These are phyloP conservation scores for Cornus kousa DNA, from an alignment of 148 eudicot genomes.

Conservation along the genomic window DNA sequence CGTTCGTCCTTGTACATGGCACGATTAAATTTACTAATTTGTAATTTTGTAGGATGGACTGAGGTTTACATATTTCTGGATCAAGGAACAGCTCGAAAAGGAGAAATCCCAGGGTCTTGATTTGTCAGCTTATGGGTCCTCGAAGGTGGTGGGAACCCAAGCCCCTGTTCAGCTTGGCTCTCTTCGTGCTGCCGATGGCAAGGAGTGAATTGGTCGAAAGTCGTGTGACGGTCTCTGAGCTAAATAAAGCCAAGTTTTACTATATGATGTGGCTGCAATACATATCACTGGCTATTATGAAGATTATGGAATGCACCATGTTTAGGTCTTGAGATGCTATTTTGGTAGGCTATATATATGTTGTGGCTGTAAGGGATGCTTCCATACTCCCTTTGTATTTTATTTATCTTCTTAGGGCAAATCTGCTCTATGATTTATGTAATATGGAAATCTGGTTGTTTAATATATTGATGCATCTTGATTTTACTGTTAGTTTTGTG, in stretches of 20 bases:
- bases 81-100: constrained; percentile 49
- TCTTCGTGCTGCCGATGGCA: neutral
- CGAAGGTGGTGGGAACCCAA: neutral
- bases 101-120: constrained; percentile 60
- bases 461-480: too few relatives aligned
- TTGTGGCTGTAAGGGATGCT: neutral
- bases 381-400: neutral
- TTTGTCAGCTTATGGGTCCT: constrained; percentile 45
- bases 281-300: neutral
- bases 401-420: neutral
- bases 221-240: neutral
- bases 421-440: neutral
- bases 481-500: neutral
- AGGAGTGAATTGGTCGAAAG: neutral
- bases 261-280: neutral
- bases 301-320: neutral
- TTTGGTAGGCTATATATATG: neutral
- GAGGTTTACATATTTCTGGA: neutral
- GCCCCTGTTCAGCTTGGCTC: neutral
- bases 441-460: neutral
- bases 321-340: neutral
- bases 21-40: neutral
- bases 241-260: neutral
- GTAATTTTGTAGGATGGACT: neutral
- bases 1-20: too few relatives aligned